Conservation (phyloP, 2,329 filamentous ascomycete species). For the Fusarium compactum region DNA sequence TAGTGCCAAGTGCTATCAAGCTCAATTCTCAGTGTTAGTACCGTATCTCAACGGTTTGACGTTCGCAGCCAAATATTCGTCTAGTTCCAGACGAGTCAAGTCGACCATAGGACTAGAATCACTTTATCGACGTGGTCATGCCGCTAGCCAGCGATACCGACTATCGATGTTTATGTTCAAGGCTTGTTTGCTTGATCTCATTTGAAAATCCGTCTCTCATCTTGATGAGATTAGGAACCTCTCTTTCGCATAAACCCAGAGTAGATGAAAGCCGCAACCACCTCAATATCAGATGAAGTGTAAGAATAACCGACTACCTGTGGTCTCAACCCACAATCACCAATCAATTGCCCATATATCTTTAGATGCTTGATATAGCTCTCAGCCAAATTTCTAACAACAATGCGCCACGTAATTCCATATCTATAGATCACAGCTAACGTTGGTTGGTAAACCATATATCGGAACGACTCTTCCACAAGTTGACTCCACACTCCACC, state of each 20-base stretch:
- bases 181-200: neutral
- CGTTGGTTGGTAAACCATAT: neutral
- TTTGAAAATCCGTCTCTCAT: neutral
- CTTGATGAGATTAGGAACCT: neutral
- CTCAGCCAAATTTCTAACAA: neutral
- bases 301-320: neutral
- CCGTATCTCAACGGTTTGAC: neutral
- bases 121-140: neutral
- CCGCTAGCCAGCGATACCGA: too few species aligned
- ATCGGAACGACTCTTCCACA: neutral
- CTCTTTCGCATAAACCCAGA: neutral
- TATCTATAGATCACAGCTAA: neutral
- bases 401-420: neutral
- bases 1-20: neutral
- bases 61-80: neutral
- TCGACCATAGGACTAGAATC: neutral
- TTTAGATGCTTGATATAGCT: neutral
- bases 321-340: neutral
- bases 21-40: neutral
- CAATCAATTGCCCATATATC: neutral
- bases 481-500: conserved; percentile 35
- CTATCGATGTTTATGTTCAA: neutral
- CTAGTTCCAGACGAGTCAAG: neutral
- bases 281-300: neutral
- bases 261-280: neutral